Conservation (phyloP, 176 grass and related monocot genomes). For the Oropetium thomaeum region DNA sequence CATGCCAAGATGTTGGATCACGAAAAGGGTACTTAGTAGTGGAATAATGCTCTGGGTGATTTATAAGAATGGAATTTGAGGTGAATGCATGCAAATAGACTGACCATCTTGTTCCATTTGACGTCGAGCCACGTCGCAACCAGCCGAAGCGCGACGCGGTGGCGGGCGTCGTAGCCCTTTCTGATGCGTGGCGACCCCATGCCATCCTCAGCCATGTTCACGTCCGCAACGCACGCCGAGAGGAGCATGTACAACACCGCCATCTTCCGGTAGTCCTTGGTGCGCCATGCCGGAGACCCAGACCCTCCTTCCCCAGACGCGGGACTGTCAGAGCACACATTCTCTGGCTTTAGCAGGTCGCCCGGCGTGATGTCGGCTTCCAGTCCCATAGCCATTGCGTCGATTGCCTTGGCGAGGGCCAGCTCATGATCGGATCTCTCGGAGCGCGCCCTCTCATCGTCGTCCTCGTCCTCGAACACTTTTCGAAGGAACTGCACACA, state of each 20-base stretch:
- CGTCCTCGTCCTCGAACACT: slow-evolving; percentile 72
- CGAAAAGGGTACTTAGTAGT: background rate
- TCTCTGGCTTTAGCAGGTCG: slow-evolving; percentile 16
- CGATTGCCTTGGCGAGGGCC: slow-evolving; percentile 72
- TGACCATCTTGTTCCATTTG: slow-evolving; percentile 87
- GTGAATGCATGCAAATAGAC: background rate
- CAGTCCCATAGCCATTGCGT: slow-evolving; percentile 84
- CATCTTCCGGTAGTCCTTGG: slow-evolving; percentile 64
- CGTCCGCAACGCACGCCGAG: slow-evolving; percentile 91
- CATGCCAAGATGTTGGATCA: slow-evolving; percentile 42
- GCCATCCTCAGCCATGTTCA: slow-evolving; percentile 55
- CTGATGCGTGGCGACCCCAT: slow-evolving; percentile 49
- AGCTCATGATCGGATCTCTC: slow-evolving; percentile 78
- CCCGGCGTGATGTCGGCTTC: slow-evolving; percentile 18
- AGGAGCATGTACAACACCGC: slow-evolving; percentile 87
- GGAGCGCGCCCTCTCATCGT: slow-evolving; percentile 44
- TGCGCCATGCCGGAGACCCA: background rate
- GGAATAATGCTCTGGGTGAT: background rate
- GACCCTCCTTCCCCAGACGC: background rate
- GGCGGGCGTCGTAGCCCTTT: slow-evolving; percentile 96
- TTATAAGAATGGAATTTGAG: background rate
- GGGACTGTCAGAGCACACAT: background rate
- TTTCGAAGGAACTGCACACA: slow-evolving; percentile 67
- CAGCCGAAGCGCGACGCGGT: slow-evolving; percentile 81
- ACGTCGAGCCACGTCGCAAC: slow-evolving; percentile 86